Base-by-base conservation (phyloP, 164 flowering plant species). In the Cinnamomum chago region DNA sequence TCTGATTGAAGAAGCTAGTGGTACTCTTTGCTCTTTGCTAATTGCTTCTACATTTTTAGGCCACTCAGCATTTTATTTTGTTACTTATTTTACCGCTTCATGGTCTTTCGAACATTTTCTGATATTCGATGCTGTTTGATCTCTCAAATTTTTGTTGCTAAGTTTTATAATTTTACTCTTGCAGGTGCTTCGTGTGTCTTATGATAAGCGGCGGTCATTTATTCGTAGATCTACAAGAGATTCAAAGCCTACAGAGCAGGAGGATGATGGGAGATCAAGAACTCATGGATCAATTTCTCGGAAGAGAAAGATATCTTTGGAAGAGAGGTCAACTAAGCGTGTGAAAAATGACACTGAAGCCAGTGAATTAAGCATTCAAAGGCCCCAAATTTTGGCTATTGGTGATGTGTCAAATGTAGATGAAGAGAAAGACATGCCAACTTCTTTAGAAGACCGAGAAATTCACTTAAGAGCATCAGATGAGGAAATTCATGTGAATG, bases 121-220 rank as follows among this genome's bases (percentile, higher is more conserved):
- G 47, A 40, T 9, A 40, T 40, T 40, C 3, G 11, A 40, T 40
- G 47, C 47, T 40, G 47, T 40, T 40, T 40, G 47, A 40, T 5
- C 9, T 40, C 47, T 40, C 47, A 9, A 40, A 40, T 40, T 40
- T 40, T 40, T 40, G 35, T 30, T 30, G 5, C 47, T 24, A 40
- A 28, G 62, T 14, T 70, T 58, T 55, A 70, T 50, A 65, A 65
- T 82, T 50, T 27, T 65, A 17, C 18, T 76, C 18, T 75, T 84
- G 78, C 86, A 95, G 98, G 99, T 95, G 67, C 97, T 92, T 78
- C 92, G 91, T 75, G 85, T 86, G 50, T 89, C 85, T 77, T 74
- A 86, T 81, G 93, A 87, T 79, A 92, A 81, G 81, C 78, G 83
- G 71, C 85, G 72, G 22, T 80, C 81, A 27, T 82, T 85, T 52